Evolutionary conservation across 1,284 basidiomycete species (phyloP).

Genomic region (Volvariella surrecta): DNA sequence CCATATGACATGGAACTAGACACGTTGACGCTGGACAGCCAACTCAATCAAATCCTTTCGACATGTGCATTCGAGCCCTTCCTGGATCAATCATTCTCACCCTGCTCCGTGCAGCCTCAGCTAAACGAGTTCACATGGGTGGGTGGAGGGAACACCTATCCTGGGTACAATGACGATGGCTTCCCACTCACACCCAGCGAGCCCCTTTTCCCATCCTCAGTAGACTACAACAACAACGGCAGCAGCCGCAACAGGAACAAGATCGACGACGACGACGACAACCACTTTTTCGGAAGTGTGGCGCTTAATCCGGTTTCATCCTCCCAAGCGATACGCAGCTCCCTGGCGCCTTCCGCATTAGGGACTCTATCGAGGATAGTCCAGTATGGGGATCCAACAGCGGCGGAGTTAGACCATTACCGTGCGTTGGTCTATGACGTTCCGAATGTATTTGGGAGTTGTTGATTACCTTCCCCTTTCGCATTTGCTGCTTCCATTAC

Average conservation of each 20-base stretch:
- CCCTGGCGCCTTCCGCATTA: neutral
- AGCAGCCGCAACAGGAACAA: neutral
- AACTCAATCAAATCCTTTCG: constrained; percentile 17
- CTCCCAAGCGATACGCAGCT: constrained; percentile 2
- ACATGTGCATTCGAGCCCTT: constrained; percentile 17
- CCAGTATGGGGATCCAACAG: constrained; percentile 1
- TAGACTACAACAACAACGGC: neutral
- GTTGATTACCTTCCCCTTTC: constrained; percentile 1
- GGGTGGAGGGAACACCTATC: constrained; percentile 15
- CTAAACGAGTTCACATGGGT: constrained; percentile 17
- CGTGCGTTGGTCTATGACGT: constrained; percentile 22
- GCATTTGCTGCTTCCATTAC: constrained; percentile 3
- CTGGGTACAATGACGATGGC: constrained; percentile 11
- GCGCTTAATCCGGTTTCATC: neutral
- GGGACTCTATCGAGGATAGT: neutral
- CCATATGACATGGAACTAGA: constrained; percentile 21
- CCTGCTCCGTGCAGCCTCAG: constrained; percentile 14
- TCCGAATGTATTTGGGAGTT: neutral
- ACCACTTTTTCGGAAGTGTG: neutral
- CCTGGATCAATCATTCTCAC: constrained; percentile 16
- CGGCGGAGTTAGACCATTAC: constrained; percentile 29
- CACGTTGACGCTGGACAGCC: constrained; percentile 19
- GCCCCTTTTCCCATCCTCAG: neutral
- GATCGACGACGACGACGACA: neutral
- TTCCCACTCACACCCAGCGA: constrained; percentile 9